Percentiles rank a stretch among this genome's conserved stretches.
These are phyloP conservation scores for Colletotrichum ledebouriae DNA, from an alignment of 2,329 filamentous ascomycete species.

Conservation along the genomic window DNA sequence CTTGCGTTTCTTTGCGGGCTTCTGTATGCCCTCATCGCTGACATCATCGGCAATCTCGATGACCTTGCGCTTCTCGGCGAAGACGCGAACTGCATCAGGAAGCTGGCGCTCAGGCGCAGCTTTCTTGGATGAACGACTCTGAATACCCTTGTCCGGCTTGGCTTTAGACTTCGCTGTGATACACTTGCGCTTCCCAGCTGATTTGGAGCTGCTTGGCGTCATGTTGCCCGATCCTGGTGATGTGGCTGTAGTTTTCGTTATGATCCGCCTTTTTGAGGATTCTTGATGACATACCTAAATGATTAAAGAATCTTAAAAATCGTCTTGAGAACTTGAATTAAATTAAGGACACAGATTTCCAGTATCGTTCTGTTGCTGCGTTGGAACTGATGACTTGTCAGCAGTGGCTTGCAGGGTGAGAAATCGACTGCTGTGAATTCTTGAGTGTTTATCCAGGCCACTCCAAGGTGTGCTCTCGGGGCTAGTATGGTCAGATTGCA, in stretches of 20 bases:
- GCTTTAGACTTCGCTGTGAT: neutral
- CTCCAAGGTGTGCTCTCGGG: too few relatives aligned
- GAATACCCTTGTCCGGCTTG: slow-evolving; percentile 4
- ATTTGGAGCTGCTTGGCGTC: slow-evolving; percentile 5
- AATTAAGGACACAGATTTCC: neutral
- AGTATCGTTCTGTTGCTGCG: too few relatives aligned
- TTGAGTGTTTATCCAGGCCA: too few relatives aligned
- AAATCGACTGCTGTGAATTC: too few relatives aligned
- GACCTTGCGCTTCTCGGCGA: slow-evolving; percentile 15
- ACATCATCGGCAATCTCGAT: neutral
- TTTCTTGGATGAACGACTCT: neutral
- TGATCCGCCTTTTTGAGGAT: neutral
- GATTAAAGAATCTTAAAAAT: neutral
- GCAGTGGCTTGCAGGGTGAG: too few relatives aligned
- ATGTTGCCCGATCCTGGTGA: neutral
- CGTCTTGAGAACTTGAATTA: neutral
- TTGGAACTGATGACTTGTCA: too few relatives aligned
- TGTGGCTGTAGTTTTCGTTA: neutral
- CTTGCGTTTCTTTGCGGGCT: slow-evolving; percentile 13
- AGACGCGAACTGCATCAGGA: neutral
- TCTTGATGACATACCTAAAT: neutral
- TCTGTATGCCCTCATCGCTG: slow-evolving; percentile 25
- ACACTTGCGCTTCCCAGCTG: neutral
- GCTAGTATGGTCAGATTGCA: too few relatives aligned
- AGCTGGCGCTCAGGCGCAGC: neutral